Evolutionary conservation across 2,329 filamentous ascomycete species (phyloP).

Genomic region (Calonectria montana): DNA sequence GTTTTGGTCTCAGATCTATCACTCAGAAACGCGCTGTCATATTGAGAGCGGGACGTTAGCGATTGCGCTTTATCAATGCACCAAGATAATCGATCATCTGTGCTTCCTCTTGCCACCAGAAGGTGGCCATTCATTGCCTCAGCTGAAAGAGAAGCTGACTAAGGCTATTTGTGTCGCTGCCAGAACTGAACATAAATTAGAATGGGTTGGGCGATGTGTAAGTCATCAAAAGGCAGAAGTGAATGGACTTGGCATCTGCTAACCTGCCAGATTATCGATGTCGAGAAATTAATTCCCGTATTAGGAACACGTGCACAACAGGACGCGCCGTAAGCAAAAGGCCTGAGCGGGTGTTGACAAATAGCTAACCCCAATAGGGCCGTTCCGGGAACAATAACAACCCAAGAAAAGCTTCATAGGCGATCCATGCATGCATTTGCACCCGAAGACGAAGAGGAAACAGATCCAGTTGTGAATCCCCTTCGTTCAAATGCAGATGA

Average conservation of each 20-base stretch:
- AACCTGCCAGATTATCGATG: slow-evolving; percentile 21
- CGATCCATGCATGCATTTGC: slow-evolving; percentile 35
- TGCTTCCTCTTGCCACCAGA: slow-evolving; percentile 10
- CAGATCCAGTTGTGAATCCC: slow-evolving; percentile 16
- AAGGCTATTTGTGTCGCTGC: slow-evolving; percentile 21
- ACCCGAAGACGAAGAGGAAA: slow-evolving; percentile 27
- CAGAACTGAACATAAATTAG: not conserved
- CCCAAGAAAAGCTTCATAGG: slow-evolving; percentile 30
- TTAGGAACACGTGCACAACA: slow-evolving; percentile 3
- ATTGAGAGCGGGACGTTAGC: slow-evolving; percentile 24
- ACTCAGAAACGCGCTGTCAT: slow-evolving; percentile 26
- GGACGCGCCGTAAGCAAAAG: slow-evolving; percentile 17
- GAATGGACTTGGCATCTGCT: not conserved
- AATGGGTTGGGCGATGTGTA: slow-evolving; percentile 27
- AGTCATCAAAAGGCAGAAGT: not conserved
- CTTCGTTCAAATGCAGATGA: not conserved
- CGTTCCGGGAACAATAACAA: not conserved
- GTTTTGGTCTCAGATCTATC: slow-evolving; percentile 28
- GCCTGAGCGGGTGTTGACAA: rapidly evolving
- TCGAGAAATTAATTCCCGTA: slow-evolving; percentile 24
- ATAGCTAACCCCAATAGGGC: not conserved
- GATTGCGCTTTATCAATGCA: slow-evolving; percentile 26
- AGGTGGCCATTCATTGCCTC: slow-evolving; percentile 15
- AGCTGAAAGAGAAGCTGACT: slow-evolving; percentile 23
- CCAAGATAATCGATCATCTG: slow-evolving; percentile 34